These are phyloP conservation scores for Fulvia fulva DNA, from an alignment of 2,329 filamentous ascomycete species.

Conservation along the genomic window DNA sequence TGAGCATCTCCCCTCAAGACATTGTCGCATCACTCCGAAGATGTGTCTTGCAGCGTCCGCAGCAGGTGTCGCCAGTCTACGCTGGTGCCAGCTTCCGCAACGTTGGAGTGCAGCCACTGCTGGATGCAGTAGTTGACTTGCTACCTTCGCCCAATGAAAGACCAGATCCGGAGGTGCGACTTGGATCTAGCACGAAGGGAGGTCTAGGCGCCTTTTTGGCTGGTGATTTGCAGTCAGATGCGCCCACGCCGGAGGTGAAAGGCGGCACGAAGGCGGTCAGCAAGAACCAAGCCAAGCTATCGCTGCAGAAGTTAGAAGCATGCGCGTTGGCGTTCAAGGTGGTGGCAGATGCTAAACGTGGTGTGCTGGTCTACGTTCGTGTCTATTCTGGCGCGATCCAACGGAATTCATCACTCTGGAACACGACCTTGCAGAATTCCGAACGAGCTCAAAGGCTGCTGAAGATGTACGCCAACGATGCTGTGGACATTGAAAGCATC, in stretches of 20 bases:
- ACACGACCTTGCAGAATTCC: constrained; percentile 74
- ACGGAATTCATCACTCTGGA: constrained; percentile 73
- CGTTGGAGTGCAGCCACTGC: constrained; percentile 85
- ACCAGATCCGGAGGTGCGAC: constrained; percentile 71
- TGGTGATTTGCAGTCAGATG: constrained; percentile 30
- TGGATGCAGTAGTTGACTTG: constrained; percentile 84
- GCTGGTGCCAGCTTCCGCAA: constrained; percentile 91
- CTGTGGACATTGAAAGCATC: constrained; percentile 77
- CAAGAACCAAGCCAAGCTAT: constrained; percentile 39
- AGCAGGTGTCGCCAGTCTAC: constrained; percentile 78
- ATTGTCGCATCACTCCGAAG: constrained; percentile 72
- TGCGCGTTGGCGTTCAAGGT: constrained; percentile 86
- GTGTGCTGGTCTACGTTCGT: constrained; percentile 84
- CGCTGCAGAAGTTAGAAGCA: constrained; percentile 60
- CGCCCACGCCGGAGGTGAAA: constrained; percentile 22
- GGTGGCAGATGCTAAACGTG: constrained; percentile 78
- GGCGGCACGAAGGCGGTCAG: constrained; percentile 37
- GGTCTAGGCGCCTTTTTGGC: constrained; percentile 47
- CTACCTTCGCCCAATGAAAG: constrained; percentile 78
- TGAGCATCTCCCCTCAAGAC: constrained; percentile 60
- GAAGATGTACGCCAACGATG: constrained; percentile 85
- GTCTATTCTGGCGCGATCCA: constrained; percentile 82
- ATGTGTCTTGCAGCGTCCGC: constrained; percentile 64
- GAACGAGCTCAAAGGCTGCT: constrained; percentile 78
- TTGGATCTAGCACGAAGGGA: constrained; percentile 53